Evolutionary conservation across 1,284 basidiomycete species (phyloP).

Genomic region (Moniliella sp.): DNA sequence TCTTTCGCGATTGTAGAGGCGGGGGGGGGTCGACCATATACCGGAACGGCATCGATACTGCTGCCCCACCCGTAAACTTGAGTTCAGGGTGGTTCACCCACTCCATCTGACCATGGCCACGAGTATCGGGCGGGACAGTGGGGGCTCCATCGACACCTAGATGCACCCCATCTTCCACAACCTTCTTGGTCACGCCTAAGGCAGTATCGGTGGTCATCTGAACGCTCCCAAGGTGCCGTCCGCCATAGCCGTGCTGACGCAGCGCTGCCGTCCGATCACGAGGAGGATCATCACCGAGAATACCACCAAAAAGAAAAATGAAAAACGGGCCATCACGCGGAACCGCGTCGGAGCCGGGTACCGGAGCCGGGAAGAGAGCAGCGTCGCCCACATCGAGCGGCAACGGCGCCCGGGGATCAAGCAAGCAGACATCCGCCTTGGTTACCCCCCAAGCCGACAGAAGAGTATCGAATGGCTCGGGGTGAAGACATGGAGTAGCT

Average conservation of each 20-base stretch:
- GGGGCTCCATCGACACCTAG: conserved; percentile 2
- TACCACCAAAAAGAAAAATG: conserved; percentile 31
- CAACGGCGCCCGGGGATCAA: conserved; percentile 21
- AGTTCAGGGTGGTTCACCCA: conserved; percentile 26
- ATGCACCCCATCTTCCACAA: conserved; percentile 47
- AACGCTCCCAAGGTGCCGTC: conserved; percentile 35
- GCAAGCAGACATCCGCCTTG: conserved; percentile 34
- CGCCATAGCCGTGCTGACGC: conserved; percentile 62
- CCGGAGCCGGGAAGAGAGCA: conserved; percentile 3
- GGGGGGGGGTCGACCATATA: conserved; percentile 11
- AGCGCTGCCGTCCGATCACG: conserved; percentile 63
- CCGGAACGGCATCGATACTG: conserved; percentile 23
- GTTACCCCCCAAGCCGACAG: conserved; percentile 42
- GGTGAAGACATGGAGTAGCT: too few relatives aligned
- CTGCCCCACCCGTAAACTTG: conserved; percentile 21
- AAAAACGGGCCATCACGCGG: conserved; percentile 29
- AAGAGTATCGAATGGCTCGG: conserved; percentile 46
- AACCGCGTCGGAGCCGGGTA: conserved; percentile 16
- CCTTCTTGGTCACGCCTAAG: conserved; percentile 67
- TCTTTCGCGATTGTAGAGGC: not conserved
- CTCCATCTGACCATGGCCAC: conserved; percentile 3
- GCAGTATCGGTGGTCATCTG: conserved; percentile 99
- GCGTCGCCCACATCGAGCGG: conserved; percentile 16
- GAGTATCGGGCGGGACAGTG: conserved; percentile 1
- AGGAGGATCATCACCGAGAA: conserved; percentile 64